Conservation (phyloP, 1,284 basidiomycete genomes). For the Ustilago hordei region DNA sequence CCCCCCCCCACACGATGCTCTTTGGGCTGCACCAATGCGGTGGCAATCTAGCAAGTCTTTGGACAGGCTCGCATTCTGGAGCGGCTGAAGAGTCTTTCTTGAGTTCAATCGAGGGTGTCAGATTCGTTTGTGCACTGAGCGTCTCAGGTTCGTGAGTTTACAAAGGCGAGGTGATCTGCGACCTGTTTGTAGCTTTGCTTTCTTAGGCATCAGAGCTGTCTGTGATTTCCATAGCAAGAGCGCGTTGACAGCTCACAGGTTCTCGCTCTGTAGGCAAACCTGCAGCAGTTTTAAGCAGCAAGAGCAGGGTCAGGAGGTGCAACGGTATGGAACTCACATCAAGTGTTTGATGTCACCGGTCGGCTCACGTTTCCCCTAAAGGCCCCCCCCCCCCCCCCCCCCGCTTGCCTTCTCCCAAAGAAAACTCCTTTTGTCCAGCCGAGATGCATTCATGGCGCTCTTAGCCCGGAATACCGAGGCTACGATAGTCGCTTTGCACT, state of each 20-base stretch:
- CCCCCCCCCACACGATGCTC: neutral
- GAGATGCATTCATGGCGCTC: constrained; percentile 1
- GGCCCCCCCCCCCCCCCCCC: too few species aligned
- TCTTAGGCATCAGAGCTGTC: neutral
- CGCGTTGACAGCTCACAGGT: neutral
- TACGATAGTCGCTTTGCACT: neutral
- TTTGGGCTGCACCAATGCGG: neutral
- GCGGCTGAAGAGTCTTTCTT: neutral
- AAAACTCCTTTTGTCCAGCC: neutral
- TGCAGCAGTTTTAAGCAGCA: neutral
- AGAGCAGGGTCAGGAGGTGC: neutral
- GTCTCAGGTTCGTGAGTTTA: constrained; percentile 3
- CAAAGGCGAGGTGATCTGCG: constrained; percentile 23
- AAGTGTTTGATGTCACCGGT: neutral
- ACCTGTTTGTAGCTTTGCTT: neutral
- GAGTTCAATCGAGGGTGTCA: neutral
- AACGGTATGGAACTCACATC: neutral
- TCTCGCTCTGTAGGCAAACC: neutral
- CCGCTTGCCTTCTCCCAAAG: too few species aligned
- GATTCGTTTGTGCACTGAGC: constrained; percentile 1
- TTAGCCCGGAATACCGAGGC: constrained; percentile 5
- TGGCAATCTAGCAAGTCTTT: neutral
- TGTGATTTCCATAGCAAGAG: too few species aligned
- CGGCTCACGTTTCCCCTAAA: neutral
- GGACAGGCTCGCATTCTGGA: too few species aligned